Conservation (phyloP, 768 basidiomycete species). For the Termitomyces sp. region DNA sequence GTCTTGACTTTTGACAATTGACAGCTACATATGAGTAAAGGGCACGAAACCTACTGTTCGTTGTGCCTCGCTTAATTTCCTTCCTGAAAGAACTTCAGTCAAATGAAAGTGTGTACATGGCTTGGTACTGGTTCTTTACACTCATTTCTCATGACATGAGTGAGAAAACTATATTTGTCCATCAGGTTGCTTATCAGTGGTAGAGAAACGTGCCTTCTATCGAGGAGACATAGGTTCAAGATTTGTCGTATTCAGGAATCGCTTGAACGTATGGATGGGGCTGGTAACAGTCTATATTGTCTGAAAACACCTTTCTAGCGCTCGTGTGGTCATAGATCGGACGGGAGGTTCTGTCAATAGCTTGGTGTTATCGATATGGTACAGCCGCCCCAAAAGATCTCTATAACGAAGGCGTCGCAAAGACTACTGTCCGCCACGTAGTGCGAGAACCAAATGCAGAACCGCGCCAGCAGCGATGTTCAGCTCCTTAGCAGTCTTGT, state of each 20-base stretch:
- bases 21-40: too few relatives aligned
- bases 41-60: too few relatives aligned
- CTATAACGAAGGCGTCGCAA: not conserved
- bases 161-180: not conserved
- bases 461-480: slow-evolving; percentile 84
- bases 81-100: too few relatives aligned
- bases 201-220: not conserved
- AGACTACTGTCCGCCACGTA: slow-evolving; percentile 79
- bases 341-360: not conserved
- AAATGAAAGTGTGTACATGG: not conserved
- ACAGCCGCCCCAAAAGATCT: slow-evolving; percentile 2
- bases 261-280: not conserved
- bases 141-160: not conserved
- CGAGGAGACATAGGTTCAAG: not conserved
- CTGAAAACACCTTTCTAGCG: not conserved
- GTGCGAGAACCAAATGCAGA: slow-evolving; percentile 91
- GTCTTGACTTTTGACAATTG: too few relatives aligned
- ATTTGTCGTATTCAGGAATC: not conserved
- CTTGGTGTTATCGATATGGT: slow-evolving; percentile 14
- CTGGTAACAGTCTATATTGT: not conserved
- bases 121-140: not conserved
- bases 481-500: slow-evolving; percentile 84
- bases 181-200: not conserved
- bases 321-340: not conserved
- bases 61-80: too few relatives aligned